Evolutionary conservation across 2,329 filamentous ascomycete species (phyloP), one percentile per base, ranked within the genome.

Genomic region (Colletotrichum scovillei): DNA sequence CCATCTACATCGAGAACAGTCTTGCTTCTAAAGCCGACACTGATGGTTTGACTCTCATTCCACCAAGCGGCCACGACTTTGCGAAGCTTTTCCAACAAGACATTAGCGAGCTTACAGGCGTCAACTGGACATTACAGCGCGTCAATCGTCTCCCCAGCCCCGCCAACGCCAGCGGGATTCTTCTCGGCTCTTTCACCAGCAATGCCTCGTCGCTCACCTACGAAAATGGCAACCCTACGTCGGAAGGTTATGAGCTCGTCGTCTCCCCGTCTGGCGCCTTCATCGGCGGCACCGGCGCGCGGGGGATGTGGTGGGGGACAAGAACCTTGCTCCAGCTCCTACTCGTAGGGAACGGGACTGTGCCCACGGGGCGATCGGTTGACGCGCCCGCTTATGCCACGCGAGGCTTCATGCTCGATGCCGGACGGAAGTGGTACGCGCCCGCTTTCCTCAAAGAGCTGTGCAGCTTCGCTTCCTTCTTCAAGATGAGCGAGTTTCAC

Each of bases 211-310:
- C 78, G 0, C 78, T 88, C 24, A 82, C 80, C 0, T 89, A 89
- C 55, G 85, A 88, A 67, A 84, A 86, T 77, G 87, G 86, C 0
- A 75, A 77, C 0, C 55, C 76, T 1, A 88, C 84, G 0, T 84
- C 88, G 62, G 88, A 90, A 77, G 88, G 84, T 1, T 90, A 89
- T 68, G 81, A 83, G 53, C 75, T 90, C 0, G 79, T 82, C 16
- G 77, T 88, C 6, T 73, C 76, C 2, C 68, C 78, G 19, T 76
- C 76, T 1, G 78, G 78, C 19, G 81, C 83, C 9, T 80, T 77
- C 57, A 83, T 87, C 42, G 78, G 80, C 32, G 85, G 85, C 2
- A 79, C 82, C 1, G 85, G 85, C 11, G 81, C 85, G 28, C 80
- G 84, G 52, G 85, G 85, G 19, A 82, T 85, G 78, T 87, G 83